phyloP scores from a whole-genome alignment of 306 rosid species.

The Inga oerstediana region DNA sequence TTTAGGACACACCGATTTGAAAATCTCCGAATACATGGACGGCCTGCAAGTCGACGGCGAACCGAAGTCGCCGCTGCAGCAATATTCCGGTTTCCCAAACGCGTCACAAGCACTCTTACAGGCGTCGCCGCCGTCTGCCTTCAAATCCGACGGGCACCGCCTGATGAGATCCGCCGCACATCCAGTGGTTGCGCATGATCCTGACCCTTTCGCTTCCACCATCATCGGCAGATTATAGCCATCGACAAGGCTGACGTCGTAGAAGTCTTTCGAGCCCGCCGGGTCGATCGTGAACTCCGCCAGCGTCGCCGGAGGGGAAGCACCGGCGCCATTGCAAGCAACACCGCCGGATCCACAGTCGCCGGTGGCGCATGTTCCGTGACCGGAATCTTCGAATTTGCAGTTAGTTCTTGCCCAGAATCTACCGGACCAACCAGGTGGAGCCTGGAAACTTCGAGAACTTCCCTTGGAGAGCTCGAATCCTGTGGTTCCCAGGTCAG shows the following conservation, averaged over 20 bases:
- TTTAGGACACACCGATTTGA: slow-evolving; percentile 77
- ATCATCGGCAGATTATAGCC: slow-evolving; percentile 84
- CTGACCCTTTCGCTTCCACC: slow-evolving; percentile 61
- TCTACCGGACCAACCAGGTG: slow-evolving; percentile 85
- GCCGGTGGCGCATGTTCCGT: slow-evolving; percentile 64
- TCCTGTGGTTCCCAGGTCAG: slow-evolving; percentile 73
- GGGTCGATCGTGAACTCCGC: slow-evolving; percentile 81
- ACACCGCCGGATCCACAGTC: slow-evolving; percentile 77
- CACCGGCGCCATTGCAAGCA: slow-evolving; percentile 80
- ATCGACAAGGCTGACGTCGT: slow-evolving; percentile 91
- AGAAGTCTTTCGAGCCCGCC: slow-evolving; percentile 54
- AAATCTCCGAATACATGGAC: slow-evolving; percentile 65
- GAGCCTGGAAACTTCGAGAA: slow-evolving; percentile 60
- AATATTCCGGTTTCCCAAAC: slow-evolving; percentile 69
- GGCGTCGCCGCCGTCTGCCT: slow-evolving; percentile 63
- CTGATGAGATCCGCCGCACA: slow-evolving; percentile 67
- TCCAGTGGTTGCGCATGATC: slow-evolving; percentile 68
- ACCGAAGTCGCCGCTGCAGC: slow-evolving; percentile 64
- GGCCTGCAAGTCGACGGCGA: slow-evolving; percentile 74
- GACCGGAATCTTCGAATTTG: slow-evolving; percentile 53
- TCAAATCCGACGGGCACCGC: slow-evolving; percentile 75
- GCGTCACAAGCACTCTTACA: slow-evolving; percentile 89
- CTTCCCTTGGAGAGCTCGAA: slow-evolving; percentile 59
- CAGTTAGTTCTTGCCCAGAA: slow-evolving; percentile 89
- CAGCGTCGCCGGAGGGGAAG: slow-evolving; percentile 77